These are phyloP conservation scores for sorghum (Sorghum bicolor) DNA, from an alignment of 176 grass and related monocot genomes.

Conservation along the genomic window Sorghum_bicolor_NCBIv3 NC_012878.2:58048001-58048500, in stretches of 20 bases:
- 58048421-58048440: background rate
- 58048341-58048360: conserved; percentile 2
- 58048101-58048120: background rate
- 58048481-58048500: conserved; percentile 19
- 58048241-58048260: background rate
- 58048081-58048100: background rate
- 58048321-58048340: background rate
- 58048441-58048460: background rate
- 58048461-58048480: conserved; percentile 5
- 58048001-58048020: background rate
- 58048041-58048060: no score
- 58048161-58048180: background rate
- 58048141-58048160: background rate
- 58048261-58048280: conserved; percentile 11
- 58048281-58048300: background rate
- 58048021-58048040: background rate
- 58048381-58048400: conserved; percentile 2
- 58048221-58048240: background rate
- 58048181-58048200: background rate
- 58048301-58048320: background rate
- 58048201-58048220: background rate
- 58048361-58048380: background rate
- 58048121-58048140: background rate
- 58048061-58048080: no score
- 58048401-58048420: background rate